phyloP scores from a whole-genome alignment of 495 filamentous ascomycete species.

The Neurospora sp. region DNA sequence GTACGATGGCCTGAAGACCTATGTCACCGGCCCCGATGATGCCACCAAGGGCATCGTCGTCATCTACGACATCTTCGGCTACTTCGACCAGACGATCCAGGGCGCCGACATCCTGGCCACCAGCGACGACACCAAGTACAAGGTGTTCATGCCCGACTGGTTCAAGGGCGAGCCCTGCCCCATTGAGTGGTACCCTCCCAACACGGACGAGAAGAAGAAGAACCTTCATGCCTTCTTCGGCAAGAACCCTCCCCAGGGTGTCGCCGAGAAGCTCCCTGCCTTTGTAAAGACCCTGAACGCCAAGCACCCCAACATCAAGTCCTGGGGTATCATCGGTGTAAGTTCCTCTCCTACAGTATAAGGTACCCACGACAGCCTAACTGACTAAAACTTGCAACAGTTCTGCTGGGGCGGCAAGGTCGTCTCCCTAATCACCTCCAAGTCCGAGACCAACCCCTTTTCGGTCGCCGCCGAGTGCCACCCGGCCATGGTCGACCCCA shows the following conservation, averaged over 20 bases:
- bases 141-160: slow-evolving; percentile 61
- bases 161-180: slow-evolving; percentile 49
- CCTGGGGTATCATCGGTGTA: slow-evolving; percentile 77
- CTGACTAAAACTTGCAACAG: slow-evolving; percentile 9
- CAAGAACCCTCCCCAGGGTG: slow-evolving; percentile 51
- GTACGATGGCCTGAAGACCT: slow-evolving; percentile 58
- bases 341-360: slow-evolving; percentile 4
- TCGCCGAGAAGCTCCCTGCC: slow-evolving; percentile 51
- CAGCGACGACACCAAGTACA: slow-evolving; percentile 44
- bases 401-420: slow-evolving; percentile 94
- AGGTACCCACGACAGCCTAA: neutral
- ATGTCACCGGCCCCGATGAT: slow-evolving; percentile 51
- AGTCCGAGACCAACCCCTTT: slow-evolving; percentile 48
- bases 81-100: slow-evolving; percentile 57
- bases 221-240: slow-evolving; percentile 68
- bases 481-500: slow-evolving; percentile 80
- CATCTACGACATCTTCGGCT: slow-evolving; percentile 67
- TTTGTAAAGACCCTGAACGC: slow-evolving; percentile 47
- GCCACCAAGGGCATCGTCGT: slow-evolving; percentile 50
- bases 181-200: slow-evolving; percentile 60
- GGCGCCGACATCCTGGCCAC: slow-evolving; percentile 60
- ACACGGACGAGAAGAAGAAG: slow-evolving; percentile 70
- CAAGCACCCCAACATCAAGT: slow-evolving; percentile 51
- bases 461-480: slow-evolving; percentile 61
- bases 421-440: slow-evolving; percentile 44